Conservation (phyloP, 1,139 yeast genomes). For the Lodderomyces oxycetoniae region DNA sequence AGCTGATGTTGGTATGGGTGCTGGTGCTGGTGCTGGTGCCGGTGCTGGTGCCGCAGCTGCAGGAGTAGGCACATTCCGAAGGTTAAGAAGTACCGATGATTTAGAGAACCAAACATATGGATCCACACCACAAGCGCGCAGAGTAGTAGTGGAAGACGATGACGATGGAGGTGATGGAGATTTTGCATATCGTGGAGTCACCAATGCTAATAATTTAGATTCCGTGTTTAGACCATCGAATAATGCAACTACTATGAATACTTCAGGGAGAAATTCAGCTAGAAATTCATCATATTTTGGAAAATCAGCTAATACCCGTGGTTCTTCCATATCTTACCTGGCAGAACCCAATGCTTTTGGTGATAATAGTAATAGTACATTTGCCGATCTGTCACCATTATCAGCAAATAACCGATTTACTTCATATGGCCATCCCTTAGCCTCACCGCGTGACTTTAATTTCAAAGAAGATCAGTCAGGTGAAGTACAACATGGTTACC, state of each 20-base stretch:
- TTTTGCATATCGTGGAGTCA: conserved; percentile 44
- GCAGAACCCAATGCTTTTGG: no score
- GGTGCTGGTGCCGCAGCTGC: conserved; percentile 13
- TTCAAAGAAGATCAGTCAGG: conserved; percentile 9
- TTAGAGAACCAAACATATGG: conserved; percentile 14
- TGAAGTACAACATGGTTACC: conserved; percentile 3
- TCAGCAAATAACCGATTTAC: conserved; percentile 11
- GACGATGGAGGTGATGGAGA: conserved; percentile 15
- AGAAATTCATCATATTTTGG: conserved; percentile 11
- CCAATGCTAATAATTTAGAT: conserved; percentile 41
- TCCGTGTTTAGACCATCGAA: conserved; percentile 26
- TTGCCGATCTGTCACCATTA: background rate
- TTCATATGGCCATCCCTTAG: conserved; percentile 17
- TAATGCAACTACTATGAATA: conserved; percentile 16
- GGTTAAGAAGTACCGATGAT: conserved; percentile 9
- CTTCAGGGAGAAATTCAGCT: conserved; percentile 14
- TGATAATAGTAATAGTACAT: conserved; percentile 1
- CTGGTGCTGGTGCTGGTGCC: conserved; percentile 7
- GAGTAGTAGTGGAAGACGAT: conserved; percentile 18
- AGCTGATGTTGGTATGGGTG: conserved; percentile 13
- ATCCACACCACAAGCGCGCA: conserved; percentile 9
- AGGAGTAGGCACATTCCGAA: conserved; percentile 8
- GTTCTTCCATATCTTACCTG: background rate
- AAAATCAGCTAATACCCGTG: conserved; percentile 4
- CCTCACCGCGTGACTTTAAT: conserved; percentile 14